These are phyloP conservation scores for Cladosporium cucumerinum DNA, from an alignment of 2,329 filamentous ascomycete species.

Conservation along the genomic window DNA sequence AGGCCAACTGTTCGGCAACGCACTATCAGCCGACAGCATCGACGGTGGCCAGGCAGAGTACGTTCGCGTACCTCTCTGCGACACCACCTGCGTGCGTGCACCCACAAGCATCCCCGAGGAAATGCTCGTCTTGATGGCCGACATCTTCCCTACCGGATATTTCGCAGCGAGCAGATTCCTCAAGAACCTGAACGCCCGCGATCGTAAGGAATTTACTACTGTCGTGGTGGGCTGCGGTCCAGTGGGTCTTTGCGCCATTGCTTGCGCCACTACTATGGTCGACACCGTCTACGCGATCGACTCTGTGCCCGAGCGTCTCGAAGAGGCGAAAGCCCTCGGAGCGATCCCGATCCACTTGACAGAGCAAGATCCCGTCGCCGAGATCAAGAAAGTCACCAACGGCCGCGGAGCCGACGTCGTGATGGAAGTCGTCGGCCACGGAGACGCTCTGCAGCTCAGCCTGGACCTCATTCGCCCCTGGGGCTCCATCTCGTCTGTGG, in stretches of 20 bases:
- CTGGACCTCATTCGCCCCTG: constrained; percentile 50
- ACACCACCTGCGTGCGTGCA: constrained; percentile 72
- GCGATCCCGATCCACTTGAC: constrained; percentile 79
- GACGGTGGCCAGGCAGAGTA: constrained; percentile 36
- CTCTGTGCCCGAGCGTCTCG: constrained; percentile 69
- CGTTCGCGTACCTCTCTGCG: constrained; percentile 73
- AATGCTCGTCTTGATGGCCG: constrained; percentile 80
- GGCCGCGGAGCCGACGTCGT: constrained; percentile 85
- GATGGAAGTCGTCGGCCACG: constrained; percentile 55
- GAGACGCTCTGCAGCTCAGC: constrained; percentile 46
- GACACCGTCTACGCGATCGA: constrained; percentile 34
- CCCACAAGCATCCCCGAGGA: constrained; percentile 69
- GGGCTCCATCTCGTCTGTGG: constrained; percentile 48
- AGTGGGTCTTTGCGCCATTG: constrained; percentile 71
- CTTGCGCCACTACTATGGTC: constrained; percentile 33
- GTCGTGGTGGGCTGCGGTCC: constrained; percentile 79
- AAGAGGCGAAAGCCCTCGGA: constrained; percentile 68
- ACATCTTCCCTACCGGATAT: constrained; percentile 82
- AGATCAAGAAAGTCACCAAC: constrained; percentile 70
- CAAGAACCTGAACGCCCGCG: constrained; percentile 55
- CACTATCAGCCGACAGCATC: constrained; percentile 32
- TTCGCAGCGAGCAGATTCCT: constrained; percentile 80
- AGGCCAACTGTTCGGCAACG: constrained; percentile 47
- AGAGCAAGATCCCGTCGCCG: constrained; percentile 47
- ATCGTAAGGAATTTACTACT: constrained; percentile 64